Evolutionary conservation across 2,329 filamentous ascomycete species (phyloP).

Genomic region (Fusarium siculi): DNA sequence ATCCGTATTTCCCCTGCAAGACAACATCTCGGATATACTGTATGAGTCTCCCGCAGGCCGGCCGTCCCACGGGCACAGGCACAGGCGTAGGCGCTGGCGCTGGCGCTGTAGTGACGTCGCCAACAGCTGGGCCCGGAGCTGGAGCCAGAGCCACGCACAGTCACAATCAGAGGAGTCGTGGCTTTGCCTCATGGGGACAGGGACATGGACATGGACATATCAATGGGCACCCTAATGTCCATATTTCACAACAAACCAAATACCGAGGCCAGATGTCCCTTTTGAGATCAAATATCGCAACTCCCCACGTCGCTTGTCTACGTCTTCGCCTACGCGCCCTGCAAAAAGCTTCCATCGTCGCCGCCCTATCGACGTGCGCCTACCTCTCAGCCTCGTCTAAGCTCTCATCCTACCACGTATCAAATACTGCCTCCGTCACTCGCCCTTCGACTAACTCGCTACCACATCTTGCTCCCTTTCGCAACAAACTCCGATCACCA

Average conservation of each 20-base stretch:
- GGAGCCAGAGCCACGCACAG: slow-evolving; percentile 17
- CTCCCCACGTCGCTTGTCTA: slow-evolving; percentile 35
- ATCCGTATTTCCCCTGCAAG: slow-evolving; percentile 26
- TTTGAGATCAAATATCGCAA: slow-evolving; percentile 34
- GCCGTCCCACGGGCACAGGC: slow-evolving; percentile 46
- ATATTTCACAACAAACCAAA: slow-evolving; percentile 32
- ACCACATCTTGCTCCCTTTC: slow-evolving; percentile 38
- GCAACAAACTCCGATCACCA: slow-evolving; percentile 32
- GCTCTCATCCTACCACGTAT: slow-evolving; percentile 27
- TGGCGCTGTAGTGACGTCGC: slow-evolving; percentile 43
- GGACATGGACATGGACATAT: slow-evolving; percentile 24
- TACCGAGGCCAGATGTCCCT: slow-evolving; percentile 39
- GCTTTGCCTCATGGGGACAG: slow-evolving; percentile 37
- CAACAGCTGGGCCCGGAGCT: slow-evolving; percentile 18
- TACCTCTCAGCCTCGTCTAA: slow-evolving; percentile 39
- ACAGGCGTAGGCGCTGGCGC: slow-evolving; percentile 33
- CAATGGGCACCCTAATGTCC: slow-evolving; percentile 31
- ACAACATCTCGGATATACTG: slow-evolving; percentile 33
- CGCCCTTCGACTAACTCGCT: slow-evolving; percentile 32
- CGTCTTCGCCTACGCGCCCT: slow-evolving; percentile 38
- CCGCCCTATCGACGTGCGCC: slow-evolving; percentile 41
- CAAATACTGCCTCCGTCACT: slow-evolving; percentile 28
- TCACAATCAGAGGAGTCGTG: slow-evolving; percentile 21
- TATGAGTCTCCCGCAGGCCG: slow-evolving; percentile 49
- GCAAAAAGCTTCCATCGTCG: slow-evolving; percentile 38